These are phyloP conservation scores for Oryza glumipatula DNA, from an alignment of 176 grass and related monocot species.

Conservation along the genomic window DNA sequence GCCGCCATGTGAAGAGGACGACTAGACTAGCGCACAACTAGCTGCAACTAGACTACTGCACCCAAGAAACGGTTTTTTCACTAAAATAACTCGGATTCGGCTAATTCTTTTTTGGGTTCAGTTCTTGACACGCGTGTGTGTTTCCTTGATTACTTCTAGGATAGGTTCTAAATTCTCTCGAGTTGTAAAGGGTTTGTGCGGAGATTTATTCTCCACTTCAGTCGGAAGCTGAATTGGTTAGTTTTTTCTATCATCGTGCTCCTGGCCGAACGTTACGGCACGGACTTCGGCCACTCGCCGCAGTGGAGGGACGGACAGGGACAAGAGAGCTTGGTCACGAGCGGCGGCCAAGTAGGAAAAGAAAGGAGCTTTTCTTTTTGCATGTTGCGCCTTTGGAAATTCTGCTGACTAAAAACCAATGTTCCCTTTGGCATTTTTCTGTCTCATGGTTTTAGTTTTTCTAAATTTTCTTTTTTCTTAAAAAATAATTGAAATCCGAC, in stretches of 20 bases:
- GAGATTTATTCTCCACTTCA: conserved; percentile 33
- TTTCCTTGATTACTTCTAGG: conserved; percentile 13
- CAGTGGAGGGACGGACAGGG: conserved; percentile 24
- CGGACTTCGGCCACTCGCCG: conserved; percentile 33
- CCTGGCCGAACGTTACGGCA: conserved; percentile 52
- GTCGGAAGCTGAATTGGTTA: neutral
- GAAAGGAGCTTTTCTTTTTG: neutral
- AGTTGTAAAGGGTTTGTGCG: neutral
- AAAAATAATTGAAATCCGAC: too few relatives aligned
- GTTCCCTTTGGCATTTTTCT: too few relatives aligned
- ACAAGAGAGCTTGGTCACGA: conserved; percentile 43
- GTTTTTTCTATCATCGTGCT: conserved; percentile 11
- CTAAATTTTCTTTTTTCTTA: too few relatives aligned
- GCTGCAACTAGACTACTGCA: neutral
- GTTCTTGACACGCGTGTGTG: conserved; percentile 35
- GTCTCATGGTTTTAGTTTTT: too few relatives aligned
- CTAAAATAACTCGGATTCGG: conserved; percentile 33
- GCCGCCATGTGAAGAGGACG: conserved; percentile 5
- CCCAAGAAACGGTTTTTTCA: conserved; percentile 13
- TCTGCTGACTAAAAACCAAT: too few relatives aligned
- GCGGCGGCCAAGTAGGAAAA: neutral
- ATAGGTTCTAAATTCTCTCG: conserved; percentile 23
- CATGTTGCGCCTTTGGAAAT: conserved; percentile 1
- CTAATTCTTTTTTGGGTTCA: neutral
- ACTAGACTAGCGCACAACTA: neutral